Evolutionary conservation across 768 basidiomycete species (phyloP), one percentile per base, ranked within the genome.

Genomic region (Sporobolomyces phaffii): DNA sequence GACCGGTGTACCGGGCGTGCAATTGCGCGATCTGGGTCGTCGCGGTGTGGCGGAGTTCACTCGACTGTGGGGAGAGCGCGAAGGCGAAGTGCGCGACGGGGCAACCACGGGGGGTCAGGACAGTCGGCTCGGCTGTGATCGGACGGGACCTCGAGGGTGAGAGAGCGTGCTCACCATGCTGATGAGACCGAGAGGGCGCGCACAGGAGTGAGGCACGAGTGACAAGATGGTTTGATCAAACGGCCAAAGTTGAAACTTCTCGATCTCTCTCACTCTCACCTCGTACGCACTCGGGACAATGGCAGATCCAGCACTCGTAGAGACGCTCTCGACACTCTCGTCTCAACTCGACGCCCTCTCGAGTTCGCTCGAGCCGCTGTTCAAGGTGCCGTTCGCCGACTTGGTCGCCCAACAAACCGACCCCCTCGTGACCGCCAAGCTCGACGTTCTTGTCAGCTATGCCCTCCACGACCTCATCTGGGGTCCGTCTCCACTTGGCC

Each of bases 21-120:
- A 72, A 80, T 79, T 96, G 92, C 78, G 96, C 91, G 31, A 93
- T 79, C 78, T 98, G 93, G 17, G 93, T 93, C 77, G 94, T 98
- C 20, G 91, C 91, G 0, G 93, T 97, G 76, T 97, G 96, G 74
- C 93, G 83, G 7, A 96, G 82, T 78, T 98, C 93, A 44, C 90
- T 36, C n/a, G 44, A 34, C 33, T 63, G 26, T 20, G 15, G 4
- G 26, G 1, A 13, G 28, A 33, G 26, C 9, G 45, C 18, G n/a
- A 7, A 45, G 22, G 38, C 43, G n/a, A 41, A n/a, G n/a, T n/a
- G n/a, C n/a, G n/a, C n/a, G n/a, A n/a, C n/a, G n/a, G n/a, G n/a
- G 29, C n/a, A 29, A 18, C 8, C 22, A 49, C 3, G 24, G 26
- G n/a, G 50, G 20, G 34, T 15, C 15, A 40, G 28, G 26, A 11